These are phyloP conservation scores for Fusarium siculi DNA, from an alignment of 2,329 filamentous ascomycete genomes.

Conservation along the genomic window DNA sequence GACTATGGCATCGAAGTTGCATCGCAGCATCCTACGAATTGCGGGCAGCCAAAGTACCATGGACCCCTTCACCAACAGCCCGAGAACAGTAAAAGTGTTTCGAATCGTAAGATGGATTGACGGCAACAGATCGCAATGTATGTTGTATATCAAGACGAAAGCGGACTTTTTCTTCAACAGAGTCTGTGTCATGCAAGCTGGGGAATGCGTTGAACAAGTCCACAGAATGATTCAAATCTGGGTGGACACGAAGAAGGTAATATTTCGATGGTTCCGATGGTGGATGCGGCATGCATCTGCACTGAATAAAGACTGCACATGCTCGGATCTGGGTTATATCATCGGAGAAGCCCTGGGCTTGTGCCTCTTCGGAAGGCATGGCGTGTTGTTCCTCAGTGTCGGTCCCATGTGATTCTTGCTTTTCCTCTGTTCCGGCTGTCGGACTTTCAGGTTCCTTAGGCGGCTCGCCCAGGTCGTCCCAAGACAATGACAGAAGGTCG, in stretches of 20 bases:
- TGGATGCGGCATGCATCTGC: neutral
- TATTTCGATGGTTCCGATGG: neutral
- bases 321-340: neutral
- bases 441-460: neutral
- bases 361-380: neutral
- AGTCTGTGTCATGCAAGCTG: neutral
- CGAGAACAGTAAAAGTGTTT: neutral
- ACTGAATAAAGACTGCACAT: neutral
- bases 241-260: neutral
- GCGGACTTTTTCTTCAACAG: neutral
- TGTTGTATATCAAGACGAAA: fast-evolving
- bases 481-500: neutral
- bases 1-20: neutral
- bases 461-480: neutral
- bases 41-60: neutral
- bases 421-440: neutral
- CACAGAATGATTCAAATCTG: neutral
- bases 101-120: neutral
- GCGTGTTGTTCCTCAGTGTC: too few relatives aligned
- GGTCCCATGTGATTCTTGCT: neutral
- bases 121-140: neutral
- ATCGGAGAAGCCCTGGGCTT: neutral
- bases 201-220: neutral
- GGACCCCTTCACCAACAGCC: neutral
- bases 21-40: neutral